Base-by-base conservation (phyloP, 345 rosid species). In the Lepidium africanum region DNA sequence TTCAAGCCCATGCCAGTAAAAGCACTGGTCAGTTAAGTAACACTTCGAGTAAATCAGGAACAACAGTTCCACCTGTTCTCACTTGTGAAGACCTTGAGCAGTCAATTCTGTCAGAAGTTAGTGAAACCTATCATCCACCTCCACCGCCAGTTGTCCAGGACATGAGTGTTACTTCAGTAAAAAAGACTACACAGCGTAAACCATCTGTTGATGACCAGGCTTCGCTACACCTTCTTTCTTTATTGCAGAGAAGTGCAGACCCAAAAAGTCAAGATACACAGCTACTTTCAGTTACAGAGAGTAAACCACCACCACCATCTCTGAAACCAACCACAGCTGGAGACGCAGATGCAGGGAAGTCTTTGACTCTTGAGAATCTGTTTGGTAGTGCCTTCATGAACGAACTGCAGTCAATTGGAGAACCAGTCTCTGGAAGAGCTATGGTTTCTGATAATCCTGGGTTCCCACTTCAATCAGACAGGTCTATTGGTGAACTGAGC, bases 81-180 rank as follows among this genome's bases (percentile, higher is more conserved):
- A 94, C 99, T 55, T 94, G 99, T 65, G 99, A 89, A 83, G 99
- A 94, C 79, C 97, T 94, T 67, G 99, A 94, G 79, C 95, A 86
- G 74, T 84, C 97, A 58, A 87, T 94, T 75, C 71, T 94, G 71
- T 89, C 91, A 23, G 96, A 81, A 85, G 78, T 80, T 39, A 61
- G 78, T 56, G 86, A 74, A 47, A 80, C 63, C 59, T 68, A 76
- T 74, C 76, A 79, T n/a, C 73, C 77, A 46, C 64, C 72, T 78
- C 78, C 58, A 25, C 79, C 49, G 13, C 78, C 77, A 58, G 69
- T 78, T 63, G 59, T 50, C 41, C 77, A 59, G 70, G 79, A 66
- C 41, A 73, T 59, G 78, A 80, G 77, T 67, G 64, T 59, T 64
- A 15, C 67, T 46, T 80, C 79, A 43, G 59, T 59, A 48, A 65